A percentile compares a stretch with the other conserved stretches of the same genome.
Conservation (phyloP, 768 basidiomycete genomes). For the Lanmaoa rubissima region DNA sequence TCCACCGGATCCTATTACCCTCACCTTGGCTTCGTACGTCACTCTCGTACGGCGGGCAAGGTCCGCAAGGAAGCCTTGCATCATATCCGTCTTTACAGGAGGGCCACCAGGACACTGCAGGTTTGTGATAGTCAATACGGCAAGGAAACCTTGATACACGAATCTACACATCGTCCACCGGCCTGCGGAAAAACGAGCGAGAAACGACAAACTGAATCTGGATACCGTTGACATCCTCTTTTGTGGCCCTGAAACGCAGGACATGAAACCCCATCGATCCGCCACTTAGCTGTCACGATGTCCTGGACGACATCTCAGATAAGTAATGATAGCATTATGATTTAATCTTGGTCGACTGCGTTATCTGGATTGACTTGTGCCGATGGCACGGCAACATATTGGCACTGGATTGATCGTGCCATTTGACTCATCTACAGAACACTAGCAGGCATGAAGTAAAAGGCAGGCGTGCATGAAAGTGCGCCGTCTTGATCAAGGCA, state of each 20-base stretch:
- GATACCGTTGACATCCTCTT: not conserved
- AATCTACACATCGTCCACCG: not conserved
- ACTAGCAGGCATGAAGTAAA: not conserved
- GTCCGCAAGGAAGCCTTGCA: too few relatives aligned
- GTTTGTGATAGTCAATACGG: not conserved
- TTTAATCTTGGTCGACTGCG: not conserved
- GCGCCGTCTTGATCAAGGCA: not conserved
- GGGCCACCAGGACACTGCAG: not conserved
- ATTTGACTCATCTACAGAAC: not conserved
- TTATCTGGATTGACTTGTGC: not conserved
- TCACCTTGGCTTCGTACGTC: not conserved
- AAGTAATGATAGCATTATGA: not conserved
- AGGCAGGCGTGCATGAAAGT: not conserved
- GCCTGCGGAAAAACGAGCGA: not conserved
- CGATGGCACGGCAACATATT: not conserved
- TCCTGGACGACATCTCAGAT: not conserved
- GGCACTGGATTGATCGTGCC: not conserved
- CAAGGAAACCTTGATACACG: not conserved
- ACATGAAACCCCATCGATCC: conserved; percentile 1
- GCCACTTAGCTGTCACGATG: not conserved
- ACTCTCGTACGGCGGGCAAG: not conserved
- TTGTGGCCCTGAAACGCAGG: conserved; percentile 5
- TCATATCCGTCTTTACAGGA: not conserved
- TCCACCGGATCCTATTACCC: conserved; percentile 5
- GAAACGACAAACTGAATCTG: not conserved